Evolutionary conservation across 2,329 filamentous ascomycete genomes (phyloP).

Genomic region (Pseudogymnoascus sp.): DNA sequence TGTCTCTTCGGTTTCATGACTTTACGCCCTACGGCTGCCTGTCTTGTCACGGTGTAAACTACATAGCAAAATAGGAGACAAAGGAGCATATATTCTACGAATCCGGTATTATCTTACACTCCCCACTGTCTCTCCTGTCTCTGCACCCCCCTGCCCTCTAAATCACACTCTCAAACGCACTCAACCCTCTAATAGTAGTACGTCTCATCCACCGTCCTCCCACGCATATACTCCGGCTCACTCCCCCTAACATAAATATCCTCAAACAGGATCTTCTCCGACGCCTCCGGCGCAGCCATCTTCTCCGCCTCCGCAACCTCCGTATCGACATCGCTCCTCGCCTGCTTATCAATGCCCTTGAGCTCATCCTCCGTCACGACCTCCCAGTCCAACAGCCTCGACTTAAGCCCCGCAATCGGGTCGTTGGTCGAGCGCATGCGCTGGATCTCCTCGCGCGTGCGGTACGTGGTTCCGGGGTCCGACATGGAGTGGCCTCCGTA

Average conservation of each 20-base stretch:
- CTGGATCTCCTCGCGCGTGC: conserved; percentile 98
- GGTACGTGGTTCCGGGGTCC: conserved; percentile 97
- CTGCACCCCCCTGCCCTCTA: background rate
- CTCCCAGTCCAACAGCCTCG: conserved; percentile 94
- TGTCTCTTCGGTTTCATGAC: background rate
- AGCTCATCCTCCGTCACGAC: conserved; percentile 89
- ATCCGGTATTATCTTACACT: background rate
- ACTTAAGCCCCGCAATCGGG: conserved; percentile 94
- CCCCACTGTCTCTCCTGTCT: background rate
- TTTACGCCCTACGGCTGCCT: no score
- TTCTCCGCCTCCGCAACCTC: conserved; percentile 87
- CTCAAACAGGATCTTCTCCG: conserved; percentile 79
- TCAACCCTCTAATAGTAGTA: conserved; percentile 57
- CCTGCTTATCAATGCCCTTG: conserved; percentile 92
- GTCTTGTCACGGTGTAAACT: background rate
- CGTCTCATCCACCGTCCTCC: conserved; percentile 84
- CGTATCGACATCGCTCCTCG: conserved; percentile 72
- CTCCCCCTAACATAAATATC: conserved; percentile 88
- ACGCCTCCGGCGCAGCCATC: conserved; percentile 74
- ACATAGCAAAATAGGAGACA: background rate
- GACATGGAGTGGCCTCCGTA: conserved; percentile 99
- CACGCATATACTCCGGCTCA: conserved; percentile 82
- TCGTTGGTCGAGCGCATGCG: conserved; percentile 99
- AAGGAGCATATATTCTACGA: background rate
- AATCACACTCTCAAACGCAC: no score